Evolutionary conservation across 495 filamentous ascomycete species (phyloP), one percentile per base, ranked within the genome.

Genomic region (Chlorociboria aeruginascens): DNA sequence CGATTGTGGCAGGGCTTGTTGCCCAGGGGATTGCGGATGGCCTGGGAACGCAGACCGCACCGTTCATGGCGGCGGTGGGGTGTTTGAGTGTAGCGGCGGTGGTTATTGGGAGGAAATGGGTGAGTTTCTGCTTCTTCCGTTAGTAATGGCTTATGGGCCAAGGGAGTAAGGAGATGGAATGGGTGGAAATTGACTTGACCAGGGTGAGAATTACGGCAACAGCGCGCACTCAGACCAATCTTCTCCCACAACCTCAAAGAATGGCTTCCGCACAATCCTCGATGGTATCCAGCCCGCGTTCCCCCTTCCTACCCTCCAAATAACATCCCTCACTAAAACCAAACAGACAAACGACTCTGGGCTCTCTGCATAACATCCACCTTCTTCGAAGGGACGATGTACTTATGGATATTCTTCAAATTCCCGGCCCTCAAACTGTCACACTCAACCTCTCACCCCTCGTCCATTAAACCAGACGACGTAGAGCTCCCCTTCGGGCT

Each of bases 321-420:
- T 33, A 8, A 29, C 39, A 12, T 12, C 29, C 8, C 11, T 31
- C 14, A 25, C 7, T 39, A 38, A 31, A 44, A 38, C 13, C 34
- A 37, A 16, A 55, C 49, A 42, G 58, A 65, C 47, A 68, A 67
- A n/a, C 59, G 61, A 16, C 61, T 74, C 7, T 49, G 70, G 17
- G 59, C 67, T 3, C 64, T 78, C 12, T 65, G 61, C 6, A 54
- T 75, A 20, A 65, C 68, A 9, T 71, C 72, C 3, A 71, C 69
- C 38, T 63, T 70, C 53, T 76, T 77, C 53, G 73, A 79, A 50
- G 71, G 73, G 7, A 73, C 72, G 3, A 76, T 78, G 71, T 78
- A 76, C 55, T 66, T 78, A 12, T 78, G 74, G 46, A 70, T 78
- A 32, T 77, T 78, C 62, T 73, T 76, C 57, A 74, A 72, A 69